Conservation (phyloP, 179 eudicot species). For the Drosera spatulata region DNA sequence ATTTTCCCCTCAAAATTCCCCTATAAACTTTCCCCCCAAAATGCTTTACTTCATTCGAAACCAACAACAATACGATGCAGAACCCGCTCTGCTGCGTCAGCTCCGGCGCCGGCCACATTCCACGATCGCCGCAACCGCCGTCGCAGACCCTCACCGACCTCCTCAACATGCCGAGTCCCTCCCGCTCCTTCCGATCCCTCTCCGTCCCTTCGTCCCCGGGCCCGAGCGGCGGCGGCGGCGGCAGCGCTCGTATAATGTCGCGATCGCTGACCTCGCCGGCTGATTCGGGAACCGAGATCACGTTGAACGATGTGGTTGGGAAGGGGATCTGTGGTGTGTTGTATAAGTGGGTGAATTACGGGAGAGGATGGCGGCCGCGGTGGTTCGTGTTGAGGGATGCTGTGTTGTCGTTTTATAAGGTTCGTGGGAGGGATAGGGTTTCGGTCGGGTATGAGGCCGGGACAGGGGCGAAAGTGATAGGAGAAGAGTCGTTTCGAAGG, state of each 20-base stretch:
- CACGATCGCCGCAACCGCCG: not conserved
- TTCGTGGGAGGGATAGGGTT: slow-evolving; percentile 51
- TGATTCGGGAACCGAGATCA: slow-evolving; percentile 6
- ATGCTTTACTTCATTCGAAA: no score
- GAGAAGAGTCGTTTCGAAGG: slow-evolving; percentile 34
- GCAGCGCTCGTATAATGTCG: not conserved
- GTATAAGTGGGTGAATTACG: slow-evolving; percentile 62
- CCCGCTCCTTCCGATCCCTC: slow-evolving; percentile 1
- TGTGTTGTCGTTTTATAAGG: slow-evolving; percentile 48
- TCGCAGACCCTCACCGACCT: not conserved
- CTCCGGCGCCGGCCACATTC: not conserved
- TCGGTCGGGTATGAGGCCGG: slow-evolving; percentile 26
- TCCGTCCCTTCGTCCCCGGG: slow-evolving; percentile 1
- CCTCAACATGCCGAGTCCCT: not conserved
- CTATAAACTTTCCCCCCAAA: no score
- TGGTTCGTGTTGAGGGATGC: slow-evolving; percentile 13
- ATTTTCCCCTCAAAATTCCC: no score
- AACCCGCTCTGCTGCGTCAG: slow-evolving; percentile 9
- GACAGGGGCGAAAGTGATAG: slow-evolving; percentile 43
- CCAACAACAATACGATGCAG: slow-evolving; percentile 3
- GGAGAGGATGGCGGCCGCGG: slow-evolving; percentile 62
- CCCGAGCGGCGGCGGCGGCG: not conserved
- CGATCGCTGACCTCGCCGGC: slow-evolving; percentile 7
- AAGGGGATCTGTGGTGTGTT: slow-evolving; percentile 42
- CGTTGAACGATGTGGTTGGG: slow-evolving; percentile 34